Percentiles rank a stretch among this genome's conserved stretches.
These are phyloP conservation scores for Pelomyxa schiedti DNA, from an alignment of 78 protist genomes.

Conservation along the genomic window DNA sequence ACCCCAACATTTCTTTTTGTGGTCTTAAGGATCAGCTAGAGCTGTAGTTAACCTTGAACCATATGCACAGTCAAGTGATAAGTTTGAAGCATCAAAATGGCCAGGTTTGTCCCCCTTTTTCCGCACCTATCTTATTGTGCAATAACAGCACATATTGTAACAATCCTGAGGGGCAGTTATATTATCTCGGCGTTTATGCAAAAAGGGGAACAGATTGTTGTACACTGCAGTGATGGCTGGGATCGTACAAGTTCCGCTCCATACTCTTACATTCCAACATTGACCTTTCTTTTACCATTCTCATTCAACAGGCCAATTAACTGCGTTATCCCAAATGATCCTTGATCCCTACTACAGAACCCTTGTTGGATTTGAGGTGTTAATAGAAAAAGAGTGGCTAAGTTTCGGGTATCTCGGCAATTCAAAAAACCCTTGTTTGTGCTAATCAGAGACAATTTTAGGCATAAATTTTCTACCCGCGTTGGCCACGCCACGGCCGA, in stretches of 20 bases:
- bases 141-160: slow-evolving; percentile 5
- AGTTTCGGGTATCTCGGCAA: slow-evolving; percentile 81
- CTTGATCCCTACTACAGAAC: slow-evolving; percentile 87
- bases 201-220: slow-evolving; percentile 24
- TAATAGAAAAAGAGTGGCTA: slow-evolving; percentile 89
- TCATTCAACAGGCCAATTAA: background rate
- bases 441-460: slow-evolving; percentile 17
- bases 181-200: slow-evolving; percentile 10
- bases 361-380: slow-evolving; percentile 62
- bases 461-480: slow-evolving; percentile 40
- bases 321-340: slow-evolving; percentile 39
- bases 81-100: slow-evolving; percentile 12
- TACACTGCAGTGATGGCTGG: slow-evolving; percentile 97
- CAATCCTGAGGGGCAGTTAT: slow-evolving; percentile 17
- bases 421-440: slow-evolving; percentile 36
- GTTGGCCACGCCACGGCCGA: slow-evolving; percentile 44
- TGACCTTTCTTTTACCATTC: background rate
- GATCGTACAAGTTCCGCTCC: slow-evolving; percentile 53
- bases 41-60: background rate
- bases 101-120: background rate
- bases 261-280: slow-evolving; percentile 6
- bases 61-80: slow-evolving; percentile 35
- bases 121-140: background rate
- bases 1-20: no score
- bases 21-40: no score